Evolutionary conservation across 768 basidiomycete species (phyloP), one percentile per base, ranked within the genome.

Genomic region (Leccinum pellstonianum): DNA sequence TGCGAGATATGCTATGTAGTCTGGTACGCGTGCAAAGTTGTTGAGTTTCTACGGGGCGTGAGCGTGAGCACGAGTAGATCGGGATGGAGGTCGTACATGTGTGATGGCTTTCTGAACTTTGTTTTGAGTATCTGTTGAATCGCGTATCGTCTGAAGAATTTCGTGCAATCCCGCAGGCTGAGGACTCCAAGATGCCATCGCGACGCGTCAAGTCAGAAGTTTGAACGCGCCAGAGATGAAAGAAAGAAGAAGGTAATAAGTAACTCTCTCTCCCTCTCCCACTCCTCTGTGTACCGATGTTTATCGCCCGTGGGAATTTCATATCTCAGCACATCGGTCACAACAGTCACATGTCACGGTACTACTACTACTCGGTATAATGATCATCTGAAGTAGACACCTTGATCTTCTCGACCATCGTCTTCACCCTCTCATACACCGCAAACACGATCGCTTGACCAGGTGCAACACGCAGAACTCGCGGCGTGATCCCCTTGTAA

Each of bases 401-500:
- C 59, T 71, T 79, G 55, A 93, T 78, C 56, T 73, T 78, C 80
- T 96, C 95, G 58, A 96, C 88, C 41, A 81, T 57, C 67, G 70
- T 76, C 73, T 90, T 86, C 62, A 98, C 89, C 53, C 90, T 81
- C 77, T 99, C 96, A 68, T 98, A 98, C 27, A 99, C 96, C 12
- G 96, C 93, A 69, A 98, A 98, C 37, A 98, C 96, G 64, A 98
- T 91, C 2, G 95, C 95, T 73, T 93, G 93, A 1, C 96, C 97
- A 8, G 97, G 97, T 2, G 97, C 97, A 49, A 99, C 97, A 56
- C 97, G 86, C 67, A 97, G 79, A 37, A 99, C 95, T 21, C 97
- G 83, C 37, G 97, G 97, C 0, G 95, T 98, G 72, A 99, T 98
- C 19, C 97, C 97, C 79, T 97, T 98, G 80, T 98, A 98, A 77